Percentiles rank a stretch among this genome's conserved stretches.
Evolutionary conservation across 495 filamentous ascomycete species (phyloP).

Genomic region (Podospora sp.): DNA sequence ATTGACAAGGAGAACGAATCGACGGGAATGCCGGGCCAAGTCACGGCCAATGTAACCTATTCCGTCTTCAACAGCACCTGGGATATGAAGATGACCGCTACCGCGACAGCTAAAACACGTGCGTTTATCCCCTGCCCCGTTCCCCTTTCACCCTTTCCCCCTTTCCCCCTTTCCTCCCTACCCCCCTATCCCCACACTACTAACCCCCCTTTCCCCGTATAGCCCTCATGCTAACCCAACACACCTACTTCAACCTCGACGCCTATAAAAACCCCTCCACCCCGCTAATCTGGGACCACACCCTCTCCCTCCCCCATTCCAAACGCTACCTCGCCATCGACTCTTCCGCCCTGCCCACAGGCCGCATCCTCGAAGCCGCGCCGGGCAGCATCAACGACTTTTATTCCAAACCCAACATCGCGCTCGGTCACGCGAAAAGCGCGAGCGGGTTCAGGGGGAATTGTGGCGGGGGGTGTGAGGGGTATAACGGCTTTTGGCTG

Average conservation of each 20-base stretch:
- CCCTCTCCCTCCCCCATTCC: slow-evolving; percentile 67
- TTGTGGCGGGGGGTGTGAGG: slow-evolving; percentile 67
- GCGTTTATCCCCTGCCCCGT: slow-evolving; percentile 20
- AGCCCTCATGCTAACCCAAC: slow-evolving; percentile 70
- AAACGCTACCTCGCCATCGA: slow-evolving; percentile 65
- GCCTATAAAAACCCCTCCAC: slow-evolving; percentile 61
- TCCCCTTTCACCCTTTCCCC: too few species aligned
- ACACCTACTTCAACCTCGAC: slow-evolving; percentile 83
- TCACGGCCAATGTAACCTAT: slow-evolving; percentile 71
- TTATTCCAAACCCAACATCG: slow-evolving; percentile 57
- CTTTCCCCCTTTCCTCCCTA: neutral
- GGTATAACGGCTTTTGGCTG: slow-evolving; percentile 73
- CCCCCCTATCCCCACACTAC: slow-evolving; percentile 18
- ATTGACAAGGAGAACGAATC: slow-evolving; percentile 61
- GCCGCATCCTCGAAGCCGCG: slow-evolving; percentile 58
- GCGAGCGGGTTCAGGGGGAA: slow-evolving; percentile 56
- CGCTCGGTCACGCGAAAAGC: slow-evolving; percentile 63
- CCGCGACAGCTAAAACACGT: slow-evolving; percentile 47
- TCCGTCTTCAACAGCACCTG: slow-evolving; percentile 50
- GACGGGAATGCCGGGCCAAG: slow-evolving; percentile 69
- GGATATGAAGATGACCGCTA: slow-evolving; percentile 51
- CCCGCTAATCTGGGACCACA: slow-evolving; percentile 65
- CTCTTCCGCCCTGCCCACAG: slow-evolving; percentile 67
- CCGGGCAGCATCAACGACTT: slow-evolving; percentile 66
- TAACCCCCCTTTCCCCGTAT: slow-evolving; percentile 42